Conservation (phyloP, 768 basidiomycete species). For the Psilocybe sp. region DNA sequence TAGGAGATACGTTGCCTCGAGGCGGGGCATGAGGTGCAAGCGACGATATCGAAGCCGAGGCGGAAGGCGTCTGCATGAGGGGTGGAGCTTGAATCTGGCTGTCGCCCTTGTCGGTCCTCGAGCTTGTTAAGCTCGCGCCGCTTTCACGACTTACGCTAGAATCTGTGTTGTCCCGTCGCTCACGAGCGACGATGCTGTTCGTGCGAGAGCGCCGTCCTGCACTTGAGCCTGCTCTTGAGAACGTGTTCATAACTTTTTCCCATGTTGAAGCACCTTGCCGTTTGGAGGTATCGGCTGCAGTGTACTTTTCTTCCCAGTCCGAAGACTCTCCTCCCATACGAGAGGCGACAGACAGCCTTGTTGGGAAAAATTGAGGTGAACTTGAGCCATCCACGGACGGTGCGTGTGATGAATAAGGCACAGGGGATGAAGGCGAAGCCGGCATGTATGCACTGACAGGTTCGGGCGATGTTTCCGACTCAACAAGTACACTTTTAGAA, state of each 20-base stretch:
- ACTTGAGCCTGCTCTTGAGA: slow-evolving; percentile 63
- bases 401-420: slow-evolving; percentile 37
- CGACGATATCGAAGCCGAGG: slow-evolving; percentile 70
- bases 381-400: slow-evolving; percentile 44
- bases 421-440: slow-evolving; percentile 19
- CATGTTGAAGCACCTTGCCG: slow-evolving; percentile 63
- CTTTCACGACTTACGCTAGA: slow-evolving; percentile 76
- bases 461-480: slow-evolving; percentile 60
- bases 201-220: slow-evolving; percentile 75
- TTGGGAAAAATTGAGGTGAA: slow-evolving; percentile 56
- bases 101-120: slow-evolving; percentile 55
- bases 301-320: slow-evolving; percentile 46
- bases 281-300: slow-evolving; percentile 49
- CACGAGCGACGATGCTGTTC: slow-evolving; percentile 69
- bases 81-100: slow-evolving; percentile 40
- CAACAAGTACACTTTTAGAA: slow-evolving; percentile 62
- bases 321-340: slow-evolving; percentile 53
- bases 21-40: slow-evolving; percentile 52
- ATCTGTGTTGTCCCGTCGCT: slow-evolving; percentile 66
- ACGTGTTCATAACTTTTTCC: slow-evolving; percentile 70
- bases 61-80: slow-evolving; percentile 59
- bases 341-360: slow-evolving; percentile 59
- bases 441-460: slow-evolving; percentile 8
- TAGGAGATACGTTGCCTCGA: slow-evolving; percentile 67
- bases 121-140: slow-evolving; percentile 64